Base-by-base conservation (phyloP, 305 asterid species). In the Fraxinus velutina region DNA sequence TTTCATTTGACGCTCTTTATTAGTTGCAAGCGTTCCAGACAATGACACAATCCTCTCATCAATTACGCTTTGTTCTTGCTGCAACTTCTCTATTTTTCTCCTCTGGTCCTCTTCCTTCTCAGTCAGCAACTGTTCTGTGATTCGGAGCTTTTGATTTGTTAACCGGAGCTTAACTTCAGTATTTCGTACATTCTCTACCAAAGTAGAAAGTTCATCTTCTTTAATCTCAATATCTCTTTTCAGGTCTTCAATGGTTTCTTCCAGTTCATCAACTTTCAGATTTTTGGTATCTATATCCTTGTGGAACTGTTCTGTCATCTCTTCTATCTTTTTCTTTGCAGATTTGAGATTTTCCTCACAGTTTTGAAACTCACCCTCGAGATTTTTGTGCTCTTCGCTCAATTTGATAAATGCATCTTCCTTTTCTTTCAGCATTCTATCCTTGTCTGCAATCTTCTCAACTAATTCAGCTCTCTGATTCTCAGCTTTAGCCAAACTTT, bases 131-230 rank as follows among this genome's bases (percentile, higher is more conserved):
- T 95, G 97, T 76, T 95, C 98, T 7, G 98, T 95, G 79, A 95
- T 87, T 8, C 90, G 93, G 68, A 95, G 97, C 89, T 93, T 95
- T 91, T 91, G 99, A 82, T 86, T 88, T 29, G 94, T 73, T 55
- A 93, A 79, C 15, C 97, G 94, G 62, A 90, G 92, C 89, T 91
- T 93, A 36, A 95, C 98, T 89, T 95, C 99, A 27, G 86, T 85
- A 34, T 83, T 90, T 44, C 96, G 88, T 81, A 95, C 88, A 80
- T 90, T 90, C 83, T 95, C 99, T 29, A 82, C 83, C 89, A 93
- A 72, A 37, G 92, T 84, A 47, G 86, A 82, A 36, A 88, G 74
- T 79, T 93, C 97, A 81, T 95, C 99, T 36, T 37, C 94, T 89
- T 92, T 95, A 86, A 95, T 95, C 86, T 93, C 99, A 66, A 92